These are phyloP conservation scores for Hordeum vulgare DNA, from an alignment of 176 grass and related monocot genomes.

Conservation along the genomic window DNA sequence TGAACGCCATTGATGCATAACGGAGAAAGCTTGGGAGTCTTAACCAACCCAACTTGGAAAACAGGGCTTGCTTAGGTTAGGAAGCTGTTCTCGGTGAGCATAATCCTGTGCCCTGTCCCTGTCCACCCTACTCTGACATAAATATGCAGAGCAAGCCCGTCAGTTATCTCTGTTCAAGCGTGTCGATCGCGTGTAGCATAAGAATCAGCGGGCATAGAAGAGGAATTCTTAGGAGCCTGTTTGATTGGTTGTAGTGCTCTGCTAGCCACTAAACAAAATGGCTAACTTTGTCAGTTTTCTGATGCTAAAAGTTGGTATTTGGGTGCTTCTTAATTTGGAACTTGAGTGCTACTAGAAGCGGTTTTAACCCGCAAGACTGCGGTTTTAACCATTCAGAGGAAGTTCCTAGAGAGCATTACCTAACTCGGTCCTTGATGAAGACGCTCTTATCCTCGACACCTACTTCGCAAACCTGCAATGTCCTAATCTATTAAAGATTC, in stretches of 20 bases:
- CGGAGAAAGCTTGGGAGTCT: neutral
- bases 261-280: neutral
- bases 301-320: neutral
- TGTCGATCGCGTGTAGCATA: neutral
- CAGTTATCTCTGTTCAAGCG: neutral
- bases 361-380: neutral
- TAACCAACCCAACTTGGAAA: neutral
- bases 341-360: neutral
- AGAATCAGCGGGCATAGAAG: neutral
- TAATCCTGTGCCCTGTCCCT: neutral
- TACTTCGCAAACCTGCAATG: constrained; percentile 3
- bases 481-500: constrained; percentile 30
- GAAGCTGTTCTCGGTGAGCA: neutral
- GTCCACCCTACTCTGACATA: neutral
- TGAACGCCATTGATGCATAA: neutral
- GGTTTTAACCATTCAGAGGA: constrained; percentile 3
- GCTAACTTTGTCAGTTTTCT: neutral
- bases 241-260: neutral
- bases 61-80: neutral
- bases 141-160: neutral
- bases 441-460: constrained; percentile 22
- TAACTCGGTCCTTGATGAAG: constrained; percentile 18
- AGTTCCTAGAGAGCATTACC: constrained; percentile 9
- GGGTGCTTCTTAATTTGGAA: neutral
- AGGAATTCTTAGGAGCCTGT: neutral